Conservation (phyloP, 148 eudicot genomes). For the Vaccinium vitisidaea region DNA sequence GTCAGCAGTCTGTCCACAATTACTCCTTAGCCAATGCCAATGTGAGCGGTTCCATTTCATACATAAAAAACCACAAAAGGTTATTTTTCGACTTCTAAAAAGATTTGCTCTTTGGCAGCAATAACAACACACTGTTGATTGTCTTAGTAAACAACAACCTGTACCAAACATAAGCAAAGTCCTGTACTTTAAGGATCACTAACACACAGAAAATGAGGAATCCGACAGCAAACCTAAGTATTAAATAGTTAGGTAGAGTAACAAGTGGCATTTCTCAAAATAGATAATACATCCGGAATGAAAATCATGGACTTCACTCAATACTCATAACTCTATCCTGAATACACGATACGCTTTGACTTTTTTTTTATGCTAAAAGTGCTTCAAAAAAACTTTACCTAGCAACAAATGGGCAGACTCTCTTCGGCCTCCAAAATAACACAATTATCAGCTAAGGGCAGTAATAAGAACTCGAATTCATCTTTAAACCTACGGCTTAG, state of each 20-base stretch:
- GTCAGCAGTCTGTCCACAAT: neutral
- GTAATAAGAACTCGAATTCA: neutral
- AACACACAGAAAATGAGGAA: neutral
- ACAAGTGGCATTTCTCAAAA: neutral
- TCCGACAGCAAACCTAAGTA: neutral
- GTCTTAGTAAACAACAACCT: neutral
- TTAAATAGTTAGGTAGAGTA: neutral
- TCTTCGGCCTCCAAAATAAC: neutral
- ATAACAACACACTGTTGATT: neutral
- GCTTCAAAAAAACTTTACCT: neutral
- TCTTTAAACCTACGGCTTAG: neutral
- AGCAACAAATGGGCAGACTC: neutral
- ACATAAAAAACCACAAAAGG: neutral
- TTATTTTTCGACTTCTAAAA: neutral
- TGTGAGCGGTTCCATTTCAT: neutral
- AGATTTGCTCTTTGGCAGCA: neutral
- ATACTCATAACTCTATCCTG: neutral
- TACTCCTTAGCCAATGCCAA: neutral
- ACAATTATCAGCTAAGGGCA: neutral
- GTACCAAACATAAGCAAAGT: constrained; percentile 2
- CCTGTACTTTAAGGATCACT: neutral
- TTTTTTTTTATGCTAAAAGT: neutral
- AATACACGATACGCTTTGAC: neutral
- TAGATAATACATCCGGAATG: neutral
- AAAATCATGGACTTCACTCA: neutral